Percentiles rank a stretch among this genome's conserved stretches.
These are phyloP conservation scores for Luffa aegyptiaca DNA, from an alignment of 306 rosid species.

Conservation along the genomic window DNA sequence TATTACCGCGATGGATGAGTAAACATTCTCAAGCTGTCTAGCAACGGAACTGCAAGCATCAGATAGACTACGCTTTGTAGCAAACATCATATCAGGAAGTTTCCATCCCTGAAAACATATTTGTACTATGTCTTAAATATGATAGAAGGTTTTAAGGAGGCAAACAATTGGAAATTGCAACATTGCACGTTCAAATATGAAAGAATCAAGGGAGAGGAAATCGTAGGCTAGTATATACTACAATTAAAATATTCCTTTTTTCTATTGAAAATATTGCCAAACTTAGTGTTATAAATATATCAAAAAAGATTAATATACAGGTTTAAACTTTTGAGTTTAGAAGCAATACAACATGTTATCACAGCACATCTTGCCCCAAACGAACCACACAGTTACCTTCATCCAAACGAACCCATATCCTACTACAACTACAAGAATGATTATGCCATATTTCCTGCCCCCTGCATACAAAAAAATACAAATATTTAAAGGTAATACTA, in stretches of 20 bases:
- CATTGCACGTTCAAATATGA: background rate
- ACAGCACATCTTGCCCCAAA: background rate
- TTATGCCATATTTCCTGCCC: slow-evolving; percentile 45
- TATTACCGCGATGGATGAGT: slow-evolving; percentile 58
- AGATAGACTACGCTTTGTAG: slow-evolving; percentile 73
- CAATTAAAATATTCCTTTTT: background rate
- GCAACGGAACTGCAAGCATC: slow-evolving; percentile 70
- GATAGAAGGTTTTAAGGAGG: background rate
- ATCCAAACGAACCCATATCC: slow-evolving; percentile 90
- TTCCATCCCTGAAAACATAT: slow-evolving; percentile 73
- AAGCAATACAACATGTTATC: background rate
- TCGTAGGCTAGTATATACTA: background rate
- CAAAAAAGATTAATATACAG: background rate
- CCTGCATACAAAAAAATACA: slow-evolving; percentile 22
- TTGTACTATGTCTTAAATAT: slow-evolving; percentile 2
- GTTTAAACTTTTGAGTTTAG: background rate
- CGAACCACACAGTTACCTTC: slow-evolving; percentile 48
- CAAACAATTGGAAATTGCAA: background rate
- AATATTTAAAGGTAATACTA: background rate
- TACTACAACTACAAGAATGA: slow-evolving; percentile 49
- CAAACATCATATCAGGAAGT: slow-evolving; percentile 95
- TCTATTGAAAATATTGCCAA: background rate
- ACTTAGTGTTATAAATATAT: background rate
- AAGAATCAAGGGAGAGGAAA: background rate
- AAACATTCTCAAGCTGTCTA: slow-evolving; percentile 64